phyloP scores from a whole-genome alignment of 164 flowering plant species.

The Buxus sempervirens region DNA sequence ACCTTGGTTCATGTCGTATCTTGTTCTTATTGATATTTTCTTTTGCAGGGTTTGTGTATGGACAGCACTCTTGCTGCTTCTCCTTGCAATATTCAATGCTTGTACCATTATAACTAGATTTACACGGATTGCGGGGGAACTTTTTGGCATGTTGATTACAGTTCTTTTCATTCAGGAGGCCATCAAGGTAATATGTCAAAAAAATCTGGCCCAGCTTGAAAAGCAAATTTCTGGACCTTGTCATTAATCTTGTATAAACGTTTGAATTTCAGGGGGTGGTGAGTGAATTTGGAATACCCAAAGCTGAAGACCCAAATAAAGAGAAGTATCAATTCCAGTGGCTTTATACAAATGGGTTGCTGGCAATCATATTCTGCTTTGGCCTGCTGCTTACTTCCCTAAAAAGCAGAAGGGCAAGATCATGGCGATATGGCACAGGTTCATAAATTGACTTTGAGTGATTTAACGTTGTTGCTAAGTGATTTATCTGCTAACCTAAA shows the following conservation, averaged over 20 bases:
- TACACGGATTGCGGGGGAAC: constrained; percentile 63
- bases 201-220: neutral
- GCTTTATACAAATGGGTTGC: constrained; percentile 50
- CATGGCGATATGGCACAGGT: constrained; percentile 66
- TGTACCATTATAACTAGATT: constrained; percentile 42
- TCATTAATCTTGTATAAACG: neutral
- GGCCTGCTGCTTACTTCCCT: constrained; percentile 52
- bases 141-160: constrained; percentile 56
- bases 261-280: constrained; percentile 40
- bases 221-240: neutral
- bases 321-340: constrained; percentile 37
- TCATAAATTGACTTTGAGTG: neutral
- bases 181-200: constrained; percentile 32
- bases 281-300: constrained; percentile 37
- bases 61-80: constrained; percentile 49
- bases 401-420: constrained; percentile 56
- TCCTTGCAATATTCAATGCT: constrained; percentile 59
- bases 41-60: constrained; percentile 53
- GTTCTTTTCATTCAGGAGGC: constrained; percentile 57
- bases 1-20: neutral
- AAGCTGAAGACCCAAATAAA: constrained; percentile 21
- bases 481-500: neutral
- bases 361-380: constrained; percentile 42
- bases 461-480: neutral
- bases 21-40: neutral